These are phyloP conservation scores for Alloascoidea africana DNA, from an alignment of 805 yeast species.

Conservation along the genomic window DNA sequence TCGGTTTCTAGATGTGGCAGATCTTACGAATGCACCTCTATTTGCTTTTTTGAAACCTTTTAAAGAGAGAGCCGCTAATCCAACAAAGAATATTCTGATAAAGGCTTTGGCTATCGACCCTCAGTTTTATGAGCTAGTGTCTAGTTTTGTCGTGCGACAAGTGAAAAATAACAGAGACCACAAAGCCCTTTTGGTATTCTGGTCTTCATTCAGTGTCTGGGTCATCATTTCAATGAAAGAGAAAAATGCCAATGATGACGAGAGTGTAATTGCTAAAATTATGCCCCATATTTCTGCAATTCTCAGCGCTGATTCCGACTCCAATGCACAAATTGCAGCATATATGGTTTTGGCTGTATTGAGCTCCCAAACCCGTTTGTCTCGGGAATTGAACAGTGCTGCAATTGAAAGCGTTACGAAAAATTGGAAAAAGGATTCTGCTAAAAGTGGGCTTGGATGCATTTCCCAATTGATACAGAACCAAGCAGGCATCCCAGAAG, in stretches of 20 bases:
- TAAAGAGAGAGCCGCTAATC: conserved; percentile 46
- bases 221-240: conserved; percentile 49
- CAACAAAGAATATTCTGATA: conserved; percentile 53
- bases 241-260: conserved; percentile 15
- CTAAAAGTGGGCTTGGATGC: conserved; percentile 16
- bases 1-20: conserved; percentile 60
- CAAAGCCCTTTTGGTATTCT: conserved; percentile 63
- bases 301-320: conserved; percentile 12
- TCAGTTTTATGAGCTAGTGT: conserved; percentile 52
- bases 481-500: conserved; percentile 4
- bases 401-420: conserved; percentile 42
- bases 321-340: conserved; percentile 67
- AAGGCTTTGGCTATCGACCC: conserved; percentile 55
- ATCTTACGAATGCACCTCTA: conserved; percentile 45
- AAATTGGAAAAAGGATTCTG: conserved; percentile 22
- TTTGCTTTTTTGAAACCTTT: conserved; percentile 59
- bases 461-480: conserved; percentile 17
- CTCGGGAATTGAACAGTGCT: conserved; percentile 36
- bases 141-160: conserved; percentile 34
- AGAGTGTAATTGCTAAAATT: conserved; percentile 18
- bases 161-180: conserved; percentile 41
- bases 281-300: conserved; percentile 19
- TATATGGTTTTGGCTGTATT: conserved; percentile 72
- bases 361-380: conserved; percentile 55
- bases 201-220: conserved; percentile 56